Base-by-base conservation (phyloP, 73 alveolate genomes). In the Urostyla sp. region DNA sequence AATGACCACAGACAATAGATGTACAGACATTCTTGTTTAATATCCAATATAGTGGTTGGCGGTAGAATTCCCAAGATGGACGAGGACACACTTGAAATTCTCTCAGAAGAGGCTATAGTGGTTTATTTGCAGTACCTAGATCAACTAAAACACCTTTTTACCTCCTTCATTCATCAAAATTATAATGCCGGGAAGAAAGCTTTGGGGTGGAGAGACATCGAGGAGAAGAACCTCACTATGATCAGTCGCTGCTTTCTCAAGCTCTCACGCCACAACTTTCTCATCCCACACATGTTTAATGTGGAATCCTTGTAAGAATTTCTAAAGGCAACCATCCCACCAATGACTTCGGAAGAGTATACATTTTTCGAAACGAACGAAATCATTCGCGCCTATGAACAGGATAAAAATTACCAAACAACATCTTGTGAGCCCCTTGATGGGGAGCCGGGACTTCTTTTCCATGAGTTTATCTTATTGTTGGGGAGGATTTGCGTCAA, bases 251-350 rank as follows among this genome's bases (percentile, higher is more conserved):
- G 86, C 50, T 90, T 90, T 75, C 67, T 90, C 34, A 81, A 90
- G 34, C 50, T 61, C 53, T 54, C 85, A 11, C 72, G 93, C 35
- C 46, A 53, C 11, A 53, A 67, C 43, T 55, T n/a, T 40, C 69
- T 90, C 30, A 79, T 90, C 37, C 96, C 96, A 10, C 91, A 90
- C 45, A 32, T 90, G 88, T 66, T 90, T 23, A 90, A 90, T 58
- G 89, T 90, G n/a, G 96, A 90, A 48, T 45, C 82, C 27, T 40
- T 90, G 48, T 80, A 79, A 31, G 92, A 80, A 32, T 55, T 82
- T 16, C 24, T 86, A 21, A 24, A 36, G 63, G 72, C 90, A 10
- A 72, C 87, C 36, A 59, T 80, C n/a, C 96, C 96, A 13, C 94
- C 94, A 21, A 52, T 67, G 77, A 87, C 77, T 8, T 61, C 53